Evolutionary conservation across 108 stramenopile genomes (phyloP).

Genomic region (Skeletonema tropicum): DNA sequence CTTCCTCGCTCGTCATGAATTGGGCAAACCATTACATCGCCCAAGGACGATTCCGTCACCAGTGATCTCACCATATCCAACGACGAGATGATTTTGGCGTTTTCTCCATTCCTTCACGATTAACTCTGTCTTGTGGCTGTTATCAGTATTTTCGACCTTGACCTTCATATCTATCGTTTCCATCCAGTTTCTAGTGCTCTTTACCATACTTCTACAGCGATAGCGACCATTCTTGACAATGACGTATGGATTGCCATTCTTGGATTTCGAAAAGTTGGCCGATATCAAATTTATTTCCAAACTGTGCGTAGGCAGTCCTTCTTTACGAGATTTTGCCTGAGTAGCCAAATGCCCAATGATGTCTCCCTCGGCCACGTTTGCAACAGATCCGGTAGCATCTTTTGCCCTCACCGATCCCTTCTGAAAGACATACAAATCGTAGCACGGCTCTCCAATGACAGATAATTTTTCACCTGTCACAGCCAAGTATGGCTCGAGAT

Average conservation of each 20-base stretch:
- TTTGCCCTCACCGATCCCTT: constrained; percentile 30
- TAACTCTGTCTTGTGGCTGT: constrained; percentile 22
- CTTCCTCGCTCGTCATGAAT: constrained; percentile 39
- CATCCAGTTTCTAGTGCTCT: constrained; percentile 44
- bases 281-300: constrained; percentile 35
- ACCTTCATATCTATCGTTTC: constrained; percentile 42
- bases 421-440: constrained; percentile 42
- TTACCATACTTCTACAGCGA: constrained; percentile 30
- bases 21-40: constrained; percentile 8
- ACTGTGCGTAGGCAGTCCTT: constrained; percentile 39
- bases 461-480: constrained; percentile 48
- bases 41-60: constrained; percentile 12
- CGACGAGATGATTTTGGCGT: constrained; percentile 21
- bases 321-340: constrained; percentile 8
- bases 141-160: constrained; percentile 14
- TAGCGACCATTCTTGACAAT: constrained; percentile 32
- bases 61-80: constrained; percentile 22
- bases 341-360: constrained; percentile 54
- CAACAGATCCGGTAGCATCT: constrained; percentile 15
- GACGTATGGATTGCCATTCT: constrained; percentile 38
- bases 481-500: constrained; percentile 45
- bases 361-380: constrained; percentile 30
- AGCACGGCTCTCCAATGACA: constrained; percentile 45
- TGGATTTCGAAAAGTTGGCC: constrained; percentile 25
- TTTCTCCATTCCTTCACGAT: constrained; percentile 41